Evolutionary conservation across 805 yeast genomes (phyloP).

Genomic region (Komagataella ulmi): DNA sequence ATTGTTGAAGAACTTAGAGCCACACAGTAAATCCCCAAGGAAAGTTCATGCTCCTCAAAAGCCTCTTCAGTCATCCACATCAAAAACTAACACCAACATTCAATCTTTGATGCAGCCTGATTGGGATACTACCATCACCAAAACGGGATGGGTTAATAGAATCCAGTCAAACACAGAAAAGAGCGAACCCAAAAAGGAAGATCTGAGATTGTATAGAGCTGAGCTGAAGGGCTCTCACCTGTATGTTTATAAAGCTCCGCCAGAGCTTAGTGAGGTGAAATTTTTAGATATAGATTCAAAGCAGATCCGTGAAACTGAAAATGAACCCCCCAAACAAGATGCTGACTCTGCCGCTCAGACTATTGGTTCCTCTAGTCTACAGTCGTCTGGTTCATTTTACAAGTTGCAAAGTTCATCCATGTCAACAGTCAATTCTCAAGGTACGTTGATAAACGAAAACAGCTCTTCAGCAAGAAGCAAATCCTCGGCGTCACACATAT

Average conservation of each 20-base stretch:
- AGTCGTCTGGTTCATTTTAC: neutral
- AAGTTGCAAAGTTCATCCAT: neutral
- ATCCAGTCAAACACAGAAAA: constrained; percentile 15
- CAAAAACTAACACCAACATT: neutral
- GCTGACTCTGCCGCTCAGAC: neutral
- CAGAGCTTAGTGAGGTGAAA: constrained; percentile 25
- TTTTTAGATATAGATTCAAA: constrained; percentile 12
- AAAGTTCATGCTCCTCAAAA: neutral
- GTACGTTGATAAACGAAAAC: neutral
- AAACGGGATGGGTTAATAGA: constrained; percentile 50
- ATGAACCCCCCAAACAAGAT: neutral
- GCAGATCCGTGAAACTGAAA: neutral
- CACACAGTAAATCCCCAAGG: neutral
- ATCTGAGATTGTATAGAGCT: constrained; percentile 40
- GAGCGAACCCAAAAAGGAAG: constrained; percentile 10
- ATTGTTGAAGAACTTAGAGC: neutral
- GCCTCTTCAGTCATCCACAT: neutral
- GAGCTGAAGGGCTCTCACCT: constrained; percentile 60
- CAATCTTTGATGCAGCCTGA: constrained; percentile 12
- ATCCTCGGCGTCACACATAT: neutral
- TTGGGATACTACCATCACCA: constrained; percentile 24
- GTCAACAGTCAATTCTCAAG: neutral
- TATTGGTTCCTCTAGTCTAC: neutral
- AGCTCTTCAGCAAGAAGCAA: neutral
- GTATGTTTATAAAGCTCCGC: constrained; percentile 44